A percentile compares a stretch with the other conserved stretches of the same genome.
Conservation (phyloP, 106 monocot species). For the Dioscorea alata region DNA sequence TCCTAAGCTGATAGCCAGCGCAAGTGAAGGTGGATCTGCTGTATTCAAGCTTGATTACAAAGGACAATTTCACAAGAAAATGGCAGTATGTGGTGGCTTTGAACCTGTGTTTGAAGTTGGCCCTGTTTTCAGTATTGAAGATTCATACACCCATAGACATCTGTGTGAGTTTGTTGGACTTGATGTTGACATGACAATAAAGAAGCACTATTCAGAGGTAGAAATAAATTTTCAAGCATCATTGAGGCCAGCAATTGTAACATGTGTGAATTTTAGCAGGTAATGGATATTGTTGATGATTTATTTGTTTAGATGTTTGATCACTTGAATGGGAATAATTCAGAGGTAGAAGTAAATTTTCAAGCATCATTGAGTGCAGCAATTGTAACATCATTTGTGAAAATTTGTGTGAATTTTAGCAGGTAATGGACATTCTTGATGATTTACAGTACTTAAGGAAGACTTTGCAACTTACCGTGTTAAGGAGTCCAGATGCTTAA, state of each 20-base stretch:
- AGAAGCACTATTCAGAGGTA: conserved; percentile 90
- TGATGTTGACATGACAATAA: conserved; percentile 91
- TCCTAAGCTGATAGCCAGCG: conserved; percentile 64
- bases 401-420: not conserved
- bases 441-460: too few relatives aligned
- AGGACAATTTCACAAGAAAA: conserved; percentile 83
- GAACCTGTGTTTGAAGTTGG: conserved; percentile 85
- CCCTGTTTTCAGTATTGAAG: conserved; percentile 82
- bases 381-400: conserved; percentile 2
- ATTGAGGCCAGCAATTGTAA: not conserved
- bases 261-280: conserved; percentile 27
- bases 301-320: conserved; percentile 92
- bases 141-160: conserved; percentile 86
- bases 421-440: conserved; percentile 92
- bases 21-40: conserved; percentile 93
- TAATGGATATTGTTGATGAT: conserved; percentile 78
- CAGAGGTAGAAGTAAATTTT: conserved; percentile 44
- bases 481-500: too few relatives aligned
- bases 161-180: conserved; percentile 87
- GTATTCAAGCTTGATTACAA: conserved; percentile 88
- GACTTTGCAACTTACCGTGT: too few relatives aligned
- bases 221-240: conserved; percentile 1
- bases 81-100: conserved; percentile 79
- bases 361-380: not conserved
- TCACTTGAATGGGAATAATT: conserved; percentile 71